Conservation (phyloP, 2,329 filamentous ascomycete genomes). For the Pseudophaeomoniella oleicola region DNA sequence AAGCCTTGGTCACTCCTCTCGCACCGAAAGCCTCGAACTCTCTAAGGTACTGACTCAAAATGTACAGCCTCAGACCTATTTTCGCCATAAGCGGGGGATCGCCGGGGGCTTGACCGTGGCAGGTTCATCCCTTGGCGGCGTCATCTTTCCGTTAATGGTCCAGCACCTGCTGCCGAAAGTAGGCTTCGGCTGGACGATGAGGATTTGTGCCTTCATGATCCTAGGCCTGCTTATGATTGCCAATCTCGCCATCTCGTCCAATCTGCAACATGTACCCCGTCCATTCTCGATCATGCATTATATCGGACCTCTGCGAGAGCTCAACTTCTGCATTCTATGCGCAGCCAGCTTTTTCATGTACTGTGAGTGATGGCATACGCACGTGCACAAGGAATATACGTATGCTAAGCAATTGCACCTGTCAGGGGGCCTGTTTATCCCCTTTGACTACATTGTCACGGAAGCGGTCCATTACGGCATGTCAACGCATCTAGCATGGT, state of each 20-base stretch:
- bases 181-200: slow-evolving; percentile 44
- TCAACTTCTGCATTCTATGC: slow-evolving; percentile 9
- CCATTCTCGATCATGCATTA: slow-evolving; percentile 18
- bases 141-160: slow-evolving; percentile 51
- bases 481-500: slow-evolving; percentile 33
- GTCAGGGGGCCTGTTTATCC: slow-evolving; percentile 63
- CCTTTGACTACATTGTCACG: slow-evolving; percentile 66
- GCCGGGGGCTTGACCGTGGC: slow-evolving; percentile 40
- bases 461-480: slow-evolving; percentile 59
- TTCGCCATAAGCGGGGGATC: slow-evolving; percentile 34
- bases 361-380: slow-evolving; percentile 53
- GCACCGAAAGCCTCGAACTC: no score
- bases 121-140: slow-evolving; percentile 41
- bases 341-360: slow-evolving; percentile 46
- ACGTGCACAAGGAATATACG: no score
- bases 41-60: no score
- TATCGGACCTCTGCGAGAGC: slow-evolving; percentile 14
- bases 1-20: no score
- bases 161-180: slow-evolving; percentile 36
- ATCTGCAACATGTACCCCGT: slow-evolving; percentile 26
- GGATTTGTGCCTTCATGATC: slow-evolving; percentile 44
- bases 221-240: slow-evolving; percentile 42
- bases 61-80: slow-evolving; percentile 35
- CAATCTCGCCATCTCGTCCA: slow-evolving; percentile 29
- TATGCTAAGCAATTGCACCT: no score